These are phyloP conservation scores for Ceratocystis smalleyi DNA, from an alignment of 2,329 filamentous ascomycete species.

Conservation along the genomic window DNA sequence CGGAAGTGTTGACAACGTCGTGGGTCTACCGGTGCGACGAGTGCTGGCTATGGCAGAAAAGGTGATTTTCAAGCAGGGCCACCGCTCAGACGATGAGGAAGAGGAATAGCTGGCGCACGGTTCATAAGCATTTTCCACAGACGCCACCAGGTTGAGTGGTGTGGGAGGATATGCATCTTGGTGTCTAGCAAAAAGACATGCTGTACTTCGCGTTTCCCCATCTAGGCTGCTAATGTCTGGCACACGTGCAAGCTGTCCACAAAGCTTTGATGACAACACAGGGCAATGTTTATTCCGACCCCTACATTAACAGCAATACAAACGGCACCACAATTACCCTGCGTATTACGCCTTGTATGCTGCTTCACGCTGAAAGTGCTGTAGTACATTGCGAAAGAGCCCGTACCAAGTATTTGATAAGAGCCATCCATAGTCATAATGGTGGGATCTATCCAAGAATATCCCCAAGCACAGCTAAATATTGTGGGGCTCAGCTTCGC, in stretches of 20 bases:
- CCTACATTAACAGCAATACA: no score
- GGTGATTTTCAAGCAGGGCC: conserved; percentile 61
- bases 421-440: no score
- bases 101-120: background rate
- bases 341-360: no score
- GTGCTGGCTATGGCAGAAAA: conserved; percentile 73
- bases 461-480: no score
- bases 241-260: background rate
- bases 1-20: conserved; percentile 83
- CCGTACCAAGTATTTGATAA: no score
- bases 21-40: conserved; percentile 69
- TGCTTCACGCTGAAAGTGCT: no score
- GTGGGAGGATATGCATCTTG: background rate
- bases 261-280: background rate
- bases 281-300: background rate
- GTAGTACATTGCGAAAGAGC: no score
- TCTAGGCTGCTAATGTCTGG: background rate
- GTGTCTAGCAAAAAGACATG: background rate
- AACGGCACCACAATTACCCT: no score
- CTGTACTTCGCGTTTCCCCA: background rate
- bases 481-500: background rate
- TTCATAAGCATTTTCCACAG: background rate
- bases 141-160: background rate
- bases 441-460: no score
- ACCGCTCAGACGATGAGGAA: conserved; percentile 34